Percentiles rank a stretch among this genome's conserved stretches.
Evolutionary conservation across 2,329 filamentous ascomycete species (phyloP).

Genomic region (Atkinsonella hypoxylon): DNA sequence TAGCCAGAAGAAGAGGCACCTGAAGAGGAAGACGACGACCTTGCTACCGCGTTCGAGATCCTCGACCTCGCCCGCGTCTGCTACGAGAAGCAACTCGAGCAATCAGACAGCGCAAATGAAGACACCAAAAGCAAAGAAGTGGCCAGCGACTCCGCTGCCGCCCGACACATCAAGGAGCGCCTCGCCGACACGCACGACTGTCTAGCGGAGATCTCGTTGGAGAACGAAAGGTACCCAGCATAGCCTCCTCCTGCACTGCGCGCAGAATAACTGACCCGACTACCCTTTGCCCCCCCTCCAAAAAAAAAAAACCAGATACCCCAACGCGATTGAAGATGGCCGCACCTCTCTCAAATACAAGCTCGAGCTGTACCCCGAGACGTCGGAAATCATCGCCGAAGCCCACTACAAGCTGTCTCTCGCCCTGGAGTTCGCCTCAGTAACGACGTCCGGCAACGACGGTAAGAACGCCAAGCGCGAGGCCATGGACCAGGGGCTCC

Average conservation of each 20-base stretch:
- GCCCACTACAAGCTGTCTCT: conserved; percentile 94
- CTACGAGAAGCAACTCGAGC: conserved; percentile 43
- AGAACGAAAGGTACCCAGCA: conserved; percentile 63
- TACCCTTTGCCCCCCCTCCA: conserved; percentile 1
- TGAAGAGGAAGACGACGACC: conserved; percentile 55
- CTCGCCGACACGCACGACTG: conserved; percentile 89
- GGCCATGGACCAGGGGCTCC: conserved; percentile 53
- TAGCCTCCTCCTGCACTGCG: background rate
- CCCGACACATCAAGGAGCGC: conserved; percentile 63
- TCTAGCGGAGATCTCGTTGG: conserved; percentile 90
- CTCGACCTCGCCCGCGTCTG: conserved; percentile 67
- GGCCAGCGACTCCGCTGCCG: conserved; percentile 26
- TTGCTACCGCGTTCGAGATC: conserved; percentile 71
- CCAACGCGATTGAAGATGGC: conserved; percentile 75
- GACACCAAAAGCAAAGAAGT: conserved; percentile 32
- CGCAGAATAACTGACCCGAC: background rate
- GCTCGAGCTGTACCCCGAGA: conserved; percentile 62
- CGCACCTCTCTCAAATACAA: conserved; percentile 69
- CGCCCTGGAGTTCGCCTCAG: conserved; percentile 84
- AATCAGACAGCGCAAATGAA: conserved; percentile 20
- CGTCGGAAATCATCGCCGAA: conserved; percentile 80
- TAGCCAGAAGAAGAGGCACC: conserved; percentile 29
- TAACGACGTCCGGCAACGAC: conserved; percentile 46
- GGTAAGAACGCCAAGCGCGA: conserved; percentile 33
- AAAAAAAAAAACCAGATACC: conserved; percentile 49